Percentiles rank a stretch among this genome's conserved stretches.
Conservation (phyloP, 768 basidiomycete genomes). For the Kwoniella sp. region DNA sequence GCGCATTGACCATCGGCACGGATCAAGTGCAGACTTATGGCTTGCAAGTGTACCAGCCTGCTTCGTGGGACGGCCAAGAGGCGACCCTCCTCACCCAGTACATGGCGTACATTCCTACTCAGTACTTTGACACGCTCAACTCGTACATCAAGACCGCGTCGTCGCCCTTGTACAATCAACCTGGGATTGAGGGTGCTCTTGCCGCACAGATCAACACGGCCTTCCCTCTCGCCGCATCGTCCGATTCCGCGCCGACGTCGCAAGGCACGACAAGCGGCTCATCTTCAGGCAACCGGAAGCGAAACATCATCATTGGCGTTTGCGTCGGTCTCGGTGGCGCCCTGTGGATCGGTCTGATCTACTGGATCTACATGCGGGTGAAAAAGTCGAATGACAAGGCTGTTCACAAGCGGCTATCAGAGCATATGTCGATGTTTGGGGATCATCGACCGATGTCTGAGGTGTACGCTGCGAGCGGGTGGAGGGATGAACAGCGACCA, state of each 20-base stretch:
- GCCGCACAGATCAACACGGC: slow-evolving; percentile 66
- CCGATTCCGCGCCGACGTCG: slow-evolving; percentile 24
- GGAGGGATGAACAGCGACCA: slow-evolving; percentile 11
- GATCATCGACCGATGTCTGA: slow-evolving; percentile 19
- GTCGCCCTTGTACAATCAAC: slow-evolving; percentile 64
- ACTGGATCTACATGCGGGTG: slow-evolving; percentile 66
- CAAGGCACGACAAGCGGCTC: slow-evolving; percentile 25
- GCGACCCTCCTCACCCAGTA: slow-evolving; percentile 63
- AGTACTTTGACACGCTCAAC: slow-evolving; percentile 60
- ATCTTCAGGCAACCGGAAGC: slow-evolving; percentile 54
- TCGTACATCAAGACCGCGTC: slow-evolving; percentile 60
- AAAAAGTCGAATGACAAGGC: slow-evolving; percentile 62
- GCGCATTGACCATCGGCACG: slow-evolving; percentile 55
- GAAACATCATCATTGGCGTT: slow-evolving; percentile 87
- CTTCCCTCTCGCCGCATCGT: slow-evolving; percentile 55
- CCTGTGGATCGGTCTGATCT: slow-evolving; percentile 65
- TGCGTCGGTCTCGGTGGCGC: slow-evolving; percentile 76
- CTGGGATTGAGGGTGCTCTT: slow-evolving; percentile 57
- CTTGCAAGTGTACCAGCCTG: slow-evolving; percentile 67
- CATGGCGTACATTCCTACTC: slow-evolving; percentile 64
- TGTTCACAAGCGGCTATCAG: slow-evolving; percentile 68
- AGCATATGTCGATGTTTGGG: slow-evolving; percentile 52
- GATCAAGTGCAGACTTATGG: slow-evolving; percentile 56
- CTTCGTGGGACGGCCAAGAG: slow-evolving; percentile 57
- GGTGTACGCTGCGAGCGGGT: slow-evolving; percentile 11